Percentiles rank a stretch among this genome's conserved stretches.
These are phyloP conservation scores for Eutrema heterophyllum DNA, from an alignment of 345 rosid species.

Conservation along the genomic window DNA sequence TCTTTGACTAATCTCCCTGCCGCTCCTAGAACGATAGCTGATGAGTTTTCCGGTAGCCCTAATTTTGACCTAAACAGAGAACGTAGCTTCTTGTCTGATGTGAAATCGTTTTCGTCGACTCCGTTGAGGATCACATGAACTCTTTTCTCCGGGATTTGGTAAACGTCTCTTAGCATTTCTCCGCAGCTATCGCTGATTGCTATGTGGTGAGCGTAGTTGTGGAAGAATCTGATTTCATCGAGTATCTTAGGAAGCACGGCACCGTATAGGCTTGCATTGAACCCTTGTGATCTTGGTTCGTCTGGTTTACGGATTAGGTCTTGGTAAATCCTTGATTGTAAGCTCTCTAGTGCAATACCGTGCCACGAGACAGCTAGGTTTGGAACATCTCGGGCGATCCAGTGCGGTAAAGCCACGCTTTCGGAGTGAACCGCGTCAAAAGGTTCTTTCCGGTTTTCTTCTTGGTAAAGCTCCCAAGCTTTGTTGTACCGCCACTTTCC, in stretches of 20 bases:
- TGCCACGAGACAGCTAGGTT: constrained; percentile 91
- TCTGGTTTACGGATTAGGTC: constrained; percentile 60
- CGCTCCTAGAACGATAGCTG: constrained; percentile 57
- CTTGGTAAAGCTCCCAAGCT: constrained; percentile 79
- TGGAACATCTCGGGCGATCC: constrained; percentile 53
- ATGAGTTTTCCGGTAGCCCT: constrained; percentile 51
- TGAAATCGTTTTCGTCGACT: constrained; percentile 59
- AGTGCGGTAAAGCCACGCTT: constrained; percentile 85
- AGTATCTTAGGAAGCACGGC: constrained; percentile 62
- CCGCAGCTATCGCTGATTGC: constrained; percentile 97
- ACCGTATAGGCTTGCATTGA: constrained; percentile 48
- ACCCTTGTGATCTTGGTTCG: constrained; percentile 52
- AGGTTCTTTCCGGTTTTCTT: constrained; percentile 46
- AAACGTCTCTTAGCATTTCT: constrained; percentile 81
- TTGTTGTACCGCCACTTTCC: constrained; percentile 72
- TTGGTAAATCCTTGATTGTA: constrained; percentile 72
- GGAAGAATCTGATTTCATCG: constrained; percentile 77
- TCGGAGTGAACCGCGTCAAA: constrained; percentile 88
- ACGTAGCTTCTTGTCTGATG: constrained; percentile 41
- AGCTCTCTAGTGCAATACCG: constrained; percentile 85
- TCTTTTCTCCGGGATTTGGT: constrained; percentile 71
- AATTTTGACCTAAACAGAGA: constrained; percentile 49
- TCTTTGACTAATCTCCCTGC: constrained; percentile 92
- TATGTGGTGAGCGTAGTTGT: constrained; percentile 69
- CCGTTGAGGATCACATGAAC: constrained; percentile 95